Evolutionary conservation across 805 yeast species (phyloP), one percentile per base, ranked within the genome.

Genomic region (Ogataea minuta): DNA sequence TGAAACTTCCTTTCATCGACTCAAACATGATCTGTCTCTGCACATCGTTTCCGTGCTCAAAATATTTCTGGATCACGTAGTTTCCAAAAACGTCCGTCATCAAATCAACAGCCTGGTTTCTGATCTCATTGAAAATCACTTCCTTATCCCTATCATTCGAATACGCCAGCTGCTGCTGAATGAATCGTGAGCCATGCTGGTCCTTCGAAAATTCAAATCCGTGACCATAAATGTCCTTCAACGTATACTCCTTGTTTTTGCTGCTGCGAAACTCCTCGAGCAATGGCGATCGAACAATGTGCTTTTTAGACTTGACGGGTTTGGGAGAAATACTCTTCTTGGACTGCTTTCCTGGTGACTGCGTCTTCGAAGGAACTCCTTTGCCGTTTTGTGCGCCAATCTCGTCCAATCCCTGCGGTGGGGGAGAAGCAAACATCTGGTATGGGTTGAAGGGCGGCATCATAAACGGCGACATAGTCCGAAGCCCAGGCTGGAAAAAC

Each of bases 41-140:
- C 16, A 77, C 72, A 17, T 63, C 71, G 3, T 81, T 69, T 23
- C 97, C 96, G 54, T 68, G 72, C 64, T 93, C 98, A 62, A 93
- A 87, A 56, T 79, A 86, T 62, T 91, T 90, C 63, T 93, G 99
- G 41, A 93, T 86, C 19, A 93, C 97, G 59, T 93, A 93, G 62
- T 93, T 93, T 42, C 99, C 99, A 64, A 93, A 93, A 7, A 93
- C 99, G 67, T 93, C 99, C 12, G 95, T 88, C 83, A 90, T 85
- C 46, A 93, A 68, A 39, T 83, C 89, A 40, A 81, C 70, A 4
- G 90, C 75, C 46, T 79, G 76, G 16, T 79, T 81, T 53, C 89
- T 69, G 25, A 93, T 80, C 63, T 90, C 97, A 47, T 81, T 81
- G 66, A 91, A 90, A 13, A 93, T 77, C 12, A 76, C 78, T 53